Base-by-base conservation (phyloP, 345 rosid species). In the Dipteronia dyeriana region DNA sequence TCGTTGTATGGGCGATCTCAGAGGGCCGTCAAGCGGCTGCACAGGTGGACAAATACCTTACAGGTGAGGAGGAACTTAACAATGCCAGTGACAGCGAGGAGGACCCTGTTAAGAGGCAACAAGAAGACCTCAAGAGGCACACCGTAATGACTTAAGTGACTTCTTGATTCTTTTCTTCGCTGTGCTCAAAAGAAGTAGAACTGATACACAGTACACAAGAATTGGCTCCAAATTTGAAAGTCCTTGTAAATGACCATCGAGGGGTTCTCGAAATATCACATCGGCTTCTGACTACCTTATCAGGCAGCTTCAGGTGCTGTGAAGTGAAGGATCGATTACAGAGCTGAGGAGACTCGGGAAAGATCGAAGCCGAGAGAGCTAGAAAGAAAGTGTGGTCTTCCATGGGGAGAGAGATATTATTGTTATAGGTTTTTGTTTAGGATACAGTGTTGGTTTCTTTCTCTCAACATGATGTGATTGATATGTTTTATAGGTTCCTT, bases 1-100 rank as follows among this genome's bases (percentile, higher is more conserved):
- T 97, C 31, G 99, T 97, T 68, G 99, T 97, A 0, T 97, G 99
- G 99, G 99, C 99, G 22, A 94, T 97, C 78, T 89, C 98, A 13
- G 99, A 97, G 86, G 98, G 98, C 68, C 89, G 98, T 47, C 99
- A 94, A 86, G 89, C 98, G 3, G 99, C 99, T 56, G 82, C 94
- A 9, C 94, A 94, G 79, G 99, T 97, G 0, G 97, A 97, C 77
- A 88, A 83, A 20, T 94, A 76, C 83, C 89, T 97, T 9, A 66
- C 74, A 38, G 67, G 56, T 56, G 77, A 82, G 12, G 92, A 90
- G 16, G 74, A 60, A 3, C 0, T 60, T 2, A 3, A 14, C 5
- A 49, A 7, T 65, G 75, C 19, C 34, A 20, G 39, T 0, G 84
- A 67, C 62, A 38, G 71, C 23, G 74, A 78, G 41, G 88, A 84